These are phyloP conservation scores for Ascochyta rabiei DNA, from an alignment of 2,329 filamentous ascomycete genomes.

Conservation along the genomic window DNA sequence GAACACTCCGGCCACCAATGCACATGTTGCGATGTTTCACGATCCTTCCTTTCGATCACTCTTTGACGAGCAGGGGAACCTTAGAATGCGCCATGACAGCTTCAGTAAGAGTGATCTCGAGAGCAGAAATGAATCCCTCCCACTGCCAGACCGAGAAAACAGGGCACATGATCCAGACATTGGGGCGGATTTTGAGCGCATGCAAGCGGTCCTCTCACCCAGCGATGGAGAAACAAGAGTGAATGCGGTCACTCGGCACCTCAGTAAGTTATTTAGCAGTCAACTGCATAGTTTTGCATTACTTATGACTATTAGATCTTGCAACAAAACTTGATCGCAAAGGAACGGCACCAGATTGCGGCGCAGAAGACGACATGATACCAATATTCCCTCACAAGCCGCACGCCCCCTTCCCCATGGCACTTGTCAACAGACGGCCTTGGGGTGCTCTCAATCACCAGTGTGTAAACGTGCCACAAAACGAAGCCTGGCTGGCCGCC, in stretches of 20 bases:
- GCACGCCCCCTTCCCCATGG: constrained; percentile 69
- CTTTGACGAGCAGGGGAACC: neutral
- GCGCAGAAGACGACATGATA: constrained; percentile 64
- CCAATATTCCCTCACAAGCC: constrained; percentile 66
- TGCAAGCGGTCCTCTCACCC: constrained; percentile 63
- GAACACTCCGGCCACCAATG: constrained; percentile 54
- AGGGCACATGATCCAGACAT: constrained; percentile 62
- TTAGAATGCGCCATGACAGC: neutral
- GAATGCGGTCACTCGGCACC: constrained; percentile 66
- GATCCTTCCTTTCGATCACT: constrained; percentile 1
- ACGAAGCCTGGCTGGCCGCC: constrained; percentile 74
- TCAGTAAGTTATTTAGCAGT: constrained; percentile 55
- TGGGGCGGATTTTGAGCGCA: constrained; percentile 64
- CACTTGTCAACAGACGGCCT: constrained; percentile 71
- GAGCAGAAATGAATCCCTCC: neutral
- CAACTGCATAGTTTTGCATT: neutral
- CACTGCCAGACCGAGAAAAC: neutral
- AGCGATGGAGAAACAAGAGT: constrained; percentile 59
- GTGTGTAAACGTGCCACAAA: constrained; percentile 71
- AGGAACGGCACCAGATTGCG: constrained; percentile 61
- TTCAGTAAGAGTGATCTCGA: neutral
- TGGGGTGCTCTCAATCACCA: constrained; percentile 68
- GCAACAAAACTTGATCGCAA: constrained; percentile 58
- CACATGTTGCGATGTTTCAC: neutral
- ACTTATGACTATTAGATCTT: neutral